These are phyloP conservation scores for Cyclotella baltica DNA, from an alignment of 108 stramenopile species.

Conservation along the genomic window DNA sequence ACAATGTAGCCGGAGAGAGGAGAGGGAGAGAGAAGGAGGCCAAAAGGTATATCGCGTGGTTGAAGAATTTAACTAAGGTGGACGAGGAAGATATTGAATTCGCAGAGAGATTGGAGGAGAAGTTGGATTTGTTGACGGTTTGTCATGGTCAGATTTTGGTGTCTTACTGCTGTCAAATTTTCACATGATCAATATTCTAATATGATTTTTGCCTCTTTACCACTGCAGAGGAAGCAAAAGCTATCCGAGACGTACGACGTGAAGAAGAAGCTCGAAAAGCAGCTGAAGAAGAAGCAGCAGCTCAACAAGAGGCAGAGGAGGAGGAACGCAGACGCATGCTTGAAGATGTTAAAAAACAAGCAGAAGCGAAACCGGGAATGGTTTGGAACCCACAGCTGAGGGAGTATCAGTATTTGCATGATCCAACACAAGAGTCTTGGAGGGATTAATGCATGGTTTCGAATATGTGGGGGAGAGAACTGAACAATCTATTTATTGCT, in stretches of 20 bases:
- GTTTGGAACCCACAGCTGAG: conserved; percentile 82
- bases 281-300: conserved; percentile 46
- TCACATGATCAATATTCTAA: neutral
- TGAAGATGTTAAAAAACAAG: conserved; percentile 68
- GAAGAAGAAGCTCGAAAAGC: conserved; percentile 42
- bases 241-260: conserved; percentile 56
- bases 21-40: conserved; percentile 67
- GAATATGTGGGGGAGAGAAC: neutral
- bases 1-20: conserved; percentile 65
- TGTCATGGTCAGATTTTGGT: conserved; percentile 53
- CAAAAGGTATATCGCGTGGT: conserved; percentile 72
- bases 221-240: conserved; percentile 51
- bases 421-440: conserved; percentile 85
- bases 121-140: conserved; percentile 50
- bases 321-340: conserved; percentile 62
- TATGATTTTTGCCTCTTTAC: neutral
- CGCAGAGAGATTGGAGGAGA: conserved; percentile 58
- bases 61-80: conserved; percentile 67
- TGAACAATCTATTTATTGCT: neutral
- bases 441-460: conserved; percentile 59
- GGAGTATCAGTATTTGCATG: conserved; percentile 82
- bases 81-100: conserved; percentile 80
- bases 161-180: neutral
- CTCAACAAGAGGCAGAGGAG: conserved; percentile 45
- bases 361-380: conserved; percentile 81